Conservation (phyloP, 2,329 filamentous ascomycete species). For the Pseudogymnoascus sp. region DNA sequence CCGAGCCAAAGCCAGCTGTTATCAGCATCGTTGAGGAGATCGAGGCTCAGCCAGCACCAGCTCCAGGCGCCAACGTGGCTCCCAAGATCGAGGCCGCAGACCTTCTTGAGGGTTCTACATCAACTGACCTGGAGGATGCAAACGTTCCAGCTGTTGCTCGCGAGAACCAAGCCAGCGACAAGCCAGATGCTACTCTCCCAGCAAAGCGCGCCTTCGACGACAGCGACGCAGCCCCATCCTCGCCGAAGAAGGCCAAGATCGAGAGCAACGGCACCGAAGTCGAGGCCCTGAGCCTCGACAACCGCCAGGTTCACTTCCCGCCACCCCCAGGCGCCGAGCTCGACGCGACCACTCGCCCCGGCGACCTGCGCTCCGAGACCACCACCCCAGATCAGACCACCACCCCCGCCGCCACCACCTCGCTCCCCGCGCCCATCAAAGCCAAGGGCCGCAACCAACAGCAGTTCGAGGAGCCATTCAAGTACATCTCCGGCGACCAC, state of each 20-base stretch:
- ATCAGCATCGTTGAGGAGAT: conserved; percentile 36
- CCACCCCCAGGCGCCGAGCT: conserved; percentile 27
- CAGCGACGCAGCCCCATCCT: conserved; percentile 29
- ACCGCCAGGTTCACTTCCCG: conserved; percentile 29
- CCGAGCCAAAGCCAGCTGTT: conserved; percentile 34
- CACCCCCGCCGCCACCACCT: conserved; percentile 10
- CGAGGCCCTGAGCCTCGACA: conserved; percentile 20
- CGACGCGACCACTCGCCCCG: conserved; percentile 23
- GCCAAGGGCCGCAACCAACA: conserved; percentile 37
- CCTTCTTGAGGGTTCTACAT: conserved; percentile 16
- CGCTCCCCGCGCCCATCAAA: conserved; percentile 16
- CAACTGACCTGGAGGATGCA: conserved; percentile 25
- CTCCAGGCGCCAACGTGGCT: conserved; percentile 22
- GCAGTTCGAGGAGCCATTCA: conserved; percentile 82
- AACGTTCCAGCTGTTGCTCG: conserved; percentile 25
- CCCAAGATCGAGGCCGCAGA: conserved; percentile 28
- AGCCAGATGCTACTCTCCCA: conserved; percentile 20
- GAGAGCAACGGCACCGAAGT: conserved; percentile 26
- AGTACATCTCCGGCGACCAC: conserved; percentile 71
- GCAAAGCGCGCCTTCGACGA: conserved; percentile 26
- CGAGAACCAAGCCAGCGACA: conserved; percentile 27
- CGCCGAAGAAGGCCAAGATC: conserved; percentile 43
- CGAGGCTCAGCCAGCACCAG: conserved; percentile 28
- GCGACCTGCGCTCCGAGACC: conserved; percentile 19
- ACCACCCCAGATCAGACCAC: conserved; percentile 15